These are phyloP conservation scores for Penicillium sclerotiorum DNA, from an alignment of 2,329 filamentous ascomycete species.

Conservation along the genomic window DNA sequence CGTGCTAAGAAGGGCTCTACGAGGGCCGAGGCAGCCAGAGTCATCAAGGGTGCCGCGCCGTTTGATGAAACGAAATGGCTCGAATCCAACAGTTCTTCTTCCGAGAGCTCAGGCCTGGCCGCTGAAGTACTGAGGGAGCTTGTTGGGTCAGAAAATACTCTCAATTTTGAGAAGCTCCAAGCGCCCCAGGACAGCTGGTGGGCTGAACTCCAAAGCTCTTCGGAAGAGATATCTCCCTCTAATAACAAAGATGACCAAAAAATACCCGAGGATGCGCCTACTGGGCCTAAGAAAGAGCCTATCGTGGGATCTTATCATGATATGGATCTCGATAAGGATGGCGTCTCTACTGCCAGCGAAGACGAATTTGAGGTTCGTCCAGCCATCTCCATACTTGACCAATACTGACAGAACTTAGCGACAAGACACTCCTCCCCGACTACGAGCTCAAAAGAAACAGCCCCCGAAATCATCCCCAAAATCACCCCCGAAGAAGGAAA, in stretches of 20 bases:
- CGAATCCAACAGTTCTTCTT: conserved; percentile 23
- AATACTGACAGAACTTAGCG: conserved; percentile 25
- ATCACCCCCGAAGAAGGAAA: background rate
- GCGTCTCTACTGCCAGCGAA: conserved; percentile 29
- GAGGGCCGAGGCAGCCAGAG: conserved; percentile 54
- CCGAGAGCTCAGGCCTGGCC: conserved; percentile 22
- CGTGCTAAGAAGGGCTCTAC: conserved; percentile 50
- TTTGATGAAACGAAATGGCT: conserved; percentile 57
- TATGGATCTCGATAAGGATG: conserved; percentile 15
- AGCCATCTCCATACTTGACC: background rate
- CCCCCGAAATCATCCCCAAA: conserved; percentile 7
- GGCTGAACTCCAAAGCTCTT: conserved; percentile 24
- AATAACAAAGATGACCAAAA: background rate
- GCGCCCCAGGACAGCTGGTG: conserved; percentile 38
- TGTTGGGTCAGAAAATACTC: conserved; percentile 11
- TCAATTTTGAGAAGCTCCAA: conserved; percentile 15
- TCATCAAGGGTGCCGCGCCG: conserved; percentile 57
- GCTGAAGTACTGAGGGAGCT: conserved; percentile 30
- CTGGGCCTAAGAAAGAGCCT: background rate
- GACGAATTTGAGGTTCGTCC: conserved; percentile 43
- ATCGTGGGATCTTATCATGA: background rate
- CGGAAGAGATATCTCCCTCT: conserved; percentile 3
- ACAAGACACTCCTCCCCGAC: conserved; percentile 39
- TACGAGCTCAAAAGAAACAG: conserved; percentile 20
- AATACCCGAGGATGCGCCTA: background rate